phyloP scores from a whole-genome alignment of 2,329 filamentous ascomycete species.

The Sclerotinia minor region DNA sequence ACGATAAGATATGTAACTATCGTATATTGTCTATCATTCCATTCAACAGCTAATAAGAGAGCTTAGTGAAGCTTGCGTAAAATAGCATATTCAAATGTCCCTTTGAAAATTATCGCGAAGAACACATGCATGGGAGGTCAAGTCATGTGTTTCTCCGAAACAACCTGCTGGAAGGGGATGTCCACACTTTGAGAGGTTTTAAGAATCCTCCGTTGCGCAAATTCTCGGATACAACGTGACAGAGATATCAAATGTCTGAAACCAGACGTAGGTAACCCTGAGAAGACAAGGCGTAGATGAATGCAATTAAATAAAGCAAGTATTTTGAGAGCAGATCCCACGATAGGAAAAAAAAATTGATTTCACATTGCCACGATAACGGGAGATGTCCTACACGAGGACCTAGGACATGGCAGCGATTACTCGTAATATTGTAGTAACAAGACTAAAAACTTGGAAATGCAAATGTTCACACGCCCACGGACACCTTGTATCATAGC shows the following conservation, averaged over 20 bases:
- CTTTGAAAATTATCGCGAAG: neutral
- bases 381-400: neutral
- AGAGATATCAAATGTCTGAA: constrained; percentile 7
- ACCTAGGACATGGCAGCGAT: neutral
- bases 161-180: no score
- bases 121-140: neutral
- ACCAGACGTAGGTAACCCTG: neutral
- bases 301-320: neutral
- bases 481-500: no score
- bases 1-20: neutral
- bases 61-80: neutral
- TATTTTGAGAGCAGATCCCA: neutral
- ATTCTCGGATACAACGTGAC: neutral
- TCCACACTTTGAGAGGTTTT: neutral
- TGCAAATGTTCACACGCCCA: neutral
- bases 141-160: neutral
- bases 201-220: neutral
- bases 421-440: neutral
- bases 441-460: neutral
- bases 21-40: neutral
- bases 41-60: neutral
- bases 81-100: neutral
- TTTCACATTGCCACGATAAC: neutral
- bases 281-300: neutral
- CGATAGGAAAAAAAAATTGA: neutral